Conservation (phyloP, 2,329 filamentous ascomycete species). For the Gaeumannomyces sp. region DNA sequence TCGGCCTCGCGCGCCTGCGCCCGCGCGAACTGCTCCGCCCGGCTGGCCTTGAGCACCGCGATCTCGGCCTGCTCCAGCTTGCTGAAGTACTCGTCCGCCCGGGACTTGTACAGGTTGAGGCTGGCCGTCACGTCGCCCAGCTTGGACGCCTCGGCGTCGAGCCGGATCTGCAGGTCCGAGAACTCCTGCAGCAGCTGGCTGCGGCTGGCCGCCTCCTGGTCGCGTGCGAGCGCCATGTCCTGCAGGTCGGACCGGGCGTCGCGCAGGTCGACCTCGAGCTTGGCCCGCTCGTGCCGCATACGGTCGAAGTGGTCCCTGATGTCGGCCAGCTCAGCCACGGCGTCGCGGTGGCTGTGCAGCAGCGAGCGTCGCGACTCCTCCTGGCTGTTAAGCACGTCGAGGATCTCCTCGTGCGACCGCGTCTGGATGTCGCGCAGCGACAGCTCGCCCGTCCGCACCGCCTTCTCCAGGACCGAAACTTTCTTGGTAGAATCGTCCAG, state of each 20-base stretch:
- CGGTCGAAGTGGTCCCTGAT: slow-evolving; percentile 83
- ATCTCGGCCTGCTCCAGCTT: slow-evolving; percentile 97
- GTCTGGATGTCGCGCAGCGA: slow-evolving; percentile 87
- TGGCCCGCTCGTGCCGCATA: slow-evolving; percentile 72
- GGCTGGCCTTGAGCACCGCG: slow-evolving; percentile 81
- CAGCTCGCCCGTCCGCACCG: slow-evolving; percentile 78
- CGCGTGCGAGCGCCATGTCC: slow-evolving; percentile 69
- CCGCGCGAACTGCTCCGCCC: slow-evolving; percentile 92
- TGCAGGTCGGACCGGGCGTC: slow-evolving; percentile 78
- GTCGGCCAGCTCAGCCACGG: slow-evolving; percentile 77
- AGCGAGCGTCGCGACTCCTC: slow-evolving; percentile 80
- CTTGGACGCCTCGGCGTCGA: slow-evolving; percentile 84
- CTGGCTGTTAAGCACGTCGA: slow-evolving; percentile 87
- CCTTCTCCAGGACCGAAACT: slow-evolving; percentile 81
- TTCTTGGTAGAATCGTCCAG: slow-evolving; percentile 92
- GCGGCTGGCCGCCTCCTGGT: slow-evolving; percentile 83
- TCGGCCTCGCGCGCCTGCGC: slow-evolving; percentile 85
- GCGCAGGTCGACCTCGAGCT: slow-evolving; percentile 78
- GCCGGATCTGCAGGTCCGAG: slow-evolving; percentile 84
- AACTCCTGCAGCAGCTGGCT: slow-evolving; percentile 88
- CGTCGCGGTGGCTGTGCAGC: slow-evolving; percentile 77
- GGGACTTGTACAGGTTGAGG: slow-evolving; percentile 81
- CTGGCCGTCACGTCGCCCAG: slow-evolving; percentile 78
- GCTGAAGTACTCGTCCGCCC: slow-evolving; percentile 93
- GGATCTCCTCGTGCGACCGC: slow-evolving; percentile 88